phyloP scores from a whole-genome alignment of 345 rosid species.

The Draba incana region DNA sequence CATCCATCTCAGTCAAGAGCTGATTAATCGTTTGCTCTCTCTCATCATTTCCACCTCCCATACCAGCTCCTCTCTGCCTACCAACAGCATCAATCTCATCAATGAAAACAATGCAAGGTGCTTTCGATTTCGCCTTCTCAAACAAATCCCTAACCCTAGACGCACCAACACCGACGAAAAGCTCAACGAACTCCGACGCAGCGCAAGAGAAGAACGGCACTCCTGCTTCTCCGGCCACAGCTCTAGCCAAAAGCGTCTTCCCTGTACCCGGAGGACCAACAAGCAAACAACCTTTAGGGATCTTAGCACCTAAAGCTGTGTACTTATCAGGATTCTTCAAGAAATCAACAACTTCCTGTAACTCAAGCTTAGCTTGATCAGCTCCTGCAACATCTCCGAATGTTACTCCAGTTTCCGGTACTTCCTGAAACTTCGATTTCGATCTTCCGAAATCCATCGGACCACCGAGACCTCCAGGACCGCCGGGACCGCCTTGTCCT shows the following conservation, averaged over 20 bases:
- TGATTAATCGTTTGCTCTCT: conserved; percentile 91
- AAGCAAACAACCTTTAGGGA: conserved; percentile 78
- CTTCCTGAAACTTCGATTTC: conserved; percentile 81
- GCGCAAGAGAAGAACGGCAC: conserved; percentile 83
- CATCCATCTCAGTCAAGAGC: conserved; percentile 92
- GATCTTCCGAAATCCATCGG: conserved; percentile 86
- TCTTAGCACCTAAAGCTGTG: conserved; percentile 82
- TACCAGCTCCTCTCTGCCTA: conserved; percentile 94
- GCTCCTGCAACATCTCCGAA: conserved; percentile 86
- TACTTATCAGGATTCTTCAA: conserved; percentile 83
- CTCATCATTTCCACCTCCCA: conserved; percentile 95
- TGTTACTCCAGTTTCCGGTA: conserved; percentile 80
- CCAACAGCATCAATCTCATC: conserved; percentile 96
- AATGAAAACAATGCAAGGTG: conserved; percentile 80
- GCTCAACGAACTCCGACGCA: conserved; percentile 81
- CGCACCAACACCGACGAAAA: conserved; percentile 89
- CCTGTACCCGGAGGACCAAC: conserved; percentile 92
- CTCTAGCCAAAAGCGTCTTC: conserved; percentile 80
- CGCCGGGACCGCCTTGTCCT: conserved; percentile 75
- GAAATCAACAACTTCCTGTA: conserved; percentile 85
- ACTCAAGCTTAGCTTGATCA: conserved; percentile 75
- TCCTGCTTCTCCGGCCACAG: conserved; percentile 91
- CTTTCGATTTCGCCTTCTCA: conserved; percentile 81
- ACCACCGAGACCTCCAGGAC: conserved; percentile 85
- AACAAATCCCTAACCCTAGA: conserved; percentile 89